Conservation (phyloP, 2,329 filamentous ascomycete genomes). For the Fusarium dlaminii region DNA sequence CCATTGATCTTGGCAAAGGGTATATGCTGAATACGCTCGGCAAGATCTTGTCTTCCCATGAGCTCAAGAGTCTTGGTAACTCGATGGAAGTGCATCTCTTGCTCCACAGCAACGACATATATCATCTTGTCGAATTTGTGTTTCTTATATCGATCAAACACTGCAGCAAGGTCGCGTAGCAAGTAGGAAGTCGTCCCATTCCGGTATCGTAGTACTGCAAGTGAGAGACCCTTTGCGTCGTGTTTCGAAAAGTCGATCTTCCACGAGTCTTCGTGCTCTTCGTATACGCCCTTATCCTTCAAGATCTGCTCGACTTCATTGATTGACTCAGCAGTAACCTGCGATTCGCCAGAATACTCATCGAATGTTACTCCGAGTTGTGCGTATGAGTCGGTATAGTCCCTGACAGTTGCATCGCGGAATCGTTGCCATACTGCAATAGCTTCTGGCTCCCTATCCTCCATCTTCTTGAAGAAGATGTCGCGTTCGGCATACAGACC, state of each 20-base stretch:
- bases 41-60: slow-evolving; percentile 47
- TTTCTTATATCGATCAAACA: slow-evolving; percentile 68
- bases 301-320: slow-evolving; percentile 66
- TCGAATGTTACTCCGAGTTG: slow-evolving; percentile 66
- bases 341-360: slow-evolving; percentile 74
- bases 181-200: slow-evolving; percentile 58
- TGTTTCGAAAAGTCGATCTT: slow-evolving; percentile 77
- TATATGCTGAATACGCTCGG: slow-evolving; percentile 48
- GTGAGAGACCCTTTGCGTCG: slow-evolving; percentile 76
- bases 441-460: slow-evolving; percentile 63
- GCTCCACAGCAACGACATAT: slow-evolving; percentile 77
- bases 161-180: slow-evolving; percentile 76
- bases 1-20: slow-evolving; percentile 65
- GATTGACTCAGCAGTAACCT: slow-evolving; percentile 62
- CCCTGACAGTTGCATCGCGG: slow-evolving; percentile 62
- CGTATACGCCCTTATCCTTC: slow-evolving; percentile 67
- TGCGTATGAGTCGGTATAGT: slow-evolving; percentile 64
- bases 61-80: slow-evolving; percentile 68
- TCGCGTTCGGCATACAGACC: slow-evolving; percentile 59
- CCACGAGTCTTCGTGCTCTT: slow-evolving; percentile 72
- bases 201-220: slow-evolving; percentile 72
- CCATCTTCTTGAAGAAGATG: slow-evolving; percentile 68
- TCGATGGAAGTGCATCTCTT: slow-evolving; percentile 77
- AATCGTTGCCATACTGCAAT: slow-evolving; percentile 64
- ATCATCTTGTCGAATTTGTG: slow-evolving; percentile 80